Evolutionary conservation across 2,329 filamentous ascomycete genomes (phyloP), one percentile per base, ranked within the genome.

Genomic region (Cladosporium sp.): DNA sequence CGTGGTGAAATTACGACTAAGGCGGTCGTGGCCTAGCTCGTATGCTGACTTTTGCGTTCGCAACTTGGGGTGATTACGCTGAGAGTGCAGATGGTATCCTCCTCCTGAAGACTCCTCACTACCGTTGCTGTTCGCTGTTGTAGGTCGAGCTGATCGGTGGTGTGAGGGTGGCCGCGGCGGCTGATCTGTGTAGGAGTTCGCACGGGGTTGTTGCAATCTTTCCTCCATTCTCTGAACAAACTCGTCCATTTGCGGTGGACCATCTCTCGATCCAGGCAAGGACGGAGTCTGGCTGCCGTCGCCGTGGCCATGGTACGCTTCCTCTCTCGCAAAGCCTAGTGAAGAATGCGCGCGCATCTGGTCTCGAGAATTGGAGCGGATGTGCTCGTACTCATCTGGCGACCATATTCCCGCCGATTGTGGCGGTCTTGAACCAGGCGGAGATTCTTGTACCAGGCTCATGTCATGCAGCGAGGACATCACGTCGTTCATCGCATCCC

Each of bases 401-500:
- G 90, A 93, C 93, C 93, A 98, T 4, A 90, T 84, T 62, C 89
- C 82, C 7, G 83, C 69, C 0, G 79, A 73, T 0, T 78, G 72
- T 36, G 81, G 76, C 1, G 59, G 56, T 15, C 36, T 39, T 9
- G 27, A 15, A 8, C 5, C 5, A 12, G 74, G 61, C 55, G 74
- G 74, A 25, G 71, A 67, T 71, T 50, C 78, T 25, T 56, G 77
- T 36, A 79, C 74, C 59, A 84, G 75, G 15, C 85, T 85, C 75
- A 98, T 88, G 53, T 91, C 90, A 63, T 95, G 85, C 38, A 98
- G 71, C 50, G 93, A 94, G 57, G 93, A 89, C 82, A 97, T 96
- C 3, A 98, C 91, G 67, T 94, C 92, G 63, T 97, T 92, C 90
- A 98, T 98, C 1, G 93, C 93, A 67, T 91, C 89, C 52, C 93